Percentiles rank a stretch among this genome's conserved stretches.
phyloP scores from a whole-genome alignment of 2,329 filamentous ascomycete species.

The Rutstroemia sp. region DNA sequence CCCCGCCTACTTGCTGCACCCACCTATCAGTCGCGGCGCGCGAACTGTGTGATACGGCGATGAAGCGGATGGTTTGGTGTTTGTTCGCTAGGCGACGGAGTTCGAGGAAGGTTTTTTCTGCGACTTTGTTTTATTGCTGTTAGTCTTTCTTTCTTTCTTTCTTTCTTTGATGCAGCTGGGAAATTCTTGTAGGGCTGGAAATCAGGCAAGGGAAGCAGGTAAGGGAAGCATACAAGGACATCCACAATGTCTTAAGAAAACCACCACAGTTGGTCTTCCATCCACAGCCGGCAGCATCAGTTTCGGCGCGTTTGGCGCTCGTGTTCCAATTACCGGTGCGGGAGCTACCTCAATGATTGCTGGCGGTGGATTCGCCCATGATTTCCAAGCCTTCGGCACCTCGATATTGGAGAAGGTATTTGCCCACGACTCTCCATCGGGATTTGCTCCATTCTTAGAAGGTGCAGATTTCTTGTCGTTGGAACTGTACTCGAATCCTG shows the following conservation, averaged over 20 bases:
- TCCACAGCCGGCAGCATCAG: conserved; percentile 38
- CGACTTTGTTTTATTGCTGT: conserved; percentile 39
- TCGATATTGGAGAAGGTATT: conserved; percentile 26
- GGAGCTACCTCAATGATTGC: conserved; percentile 22
- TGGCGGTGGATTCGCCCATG: conserved; percentile 25
- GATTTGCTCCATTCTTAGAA: conserved; percentile 8
- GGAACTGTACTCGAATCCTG: conserved; percentile 10
- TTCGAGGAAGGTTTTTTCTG: conserved; percentile 57
- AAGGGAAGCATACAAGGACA: conserved; percentile 55
- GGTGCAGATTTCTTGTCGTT: conserved; percentile 12
- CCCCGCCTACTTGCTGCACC: conserved; percentile 24
- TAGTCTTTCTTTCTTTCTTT: neutral
- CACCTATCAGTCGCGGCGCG: conserved; percentile 47
- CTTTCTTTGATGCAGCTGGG: too few relatives aligned
- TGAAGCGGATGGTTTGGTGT: conserved; percentile 46
- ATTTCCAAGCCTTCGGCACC: conserved; percentile 24
- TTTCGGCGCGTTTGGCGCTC: conserved; percentile 16
- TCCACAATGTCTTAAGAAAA: conserved; percentile 66
- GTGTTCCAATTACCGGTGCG: conserved; percentile 19
- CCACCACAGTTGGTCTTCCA: conserved; percentile 50
- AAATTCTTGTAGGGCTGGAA: too few relatives aligned
- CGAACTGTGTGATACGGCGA: conserved; percentile 56
- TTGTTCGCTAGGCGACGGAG: conserved; percentile 46
- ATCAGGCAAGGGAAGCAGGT: conserved; percentile 19
- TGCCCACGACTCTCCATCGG: conserved; percentile 16